A percentile compares a stretch with the other conserved stretches of the same genome.
These are phyloP conservation scores for Candida multigemmis DNA, from an alignment of 805 yeast genomes.

Conservation along the genomic window DNA sequence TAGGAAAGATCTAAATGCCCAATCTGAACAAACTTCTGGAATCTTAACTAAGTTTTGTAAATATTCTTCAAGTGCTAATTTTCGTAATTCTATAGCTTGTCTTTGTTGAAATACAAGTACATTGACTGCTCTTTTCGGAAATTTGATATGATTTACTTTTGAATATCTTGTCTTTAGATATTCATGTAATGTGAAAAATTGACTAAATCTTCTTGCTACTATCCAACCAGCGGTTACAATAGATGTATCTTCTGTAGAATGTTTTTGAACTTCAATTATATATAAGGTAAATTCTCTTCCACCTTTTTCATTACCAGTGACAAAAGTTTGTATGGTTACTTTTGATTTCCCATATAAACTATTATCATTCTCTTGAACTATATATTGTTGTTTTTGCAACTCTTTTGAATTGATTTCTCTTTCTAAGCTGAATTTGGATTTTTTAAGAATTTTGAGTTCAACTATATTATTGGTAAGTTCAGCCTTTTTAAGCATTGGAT, in stretches of 20 bases:
- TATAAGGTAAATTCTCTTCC: constrained; percentile 61
- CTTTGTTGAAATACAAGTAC: constrained; percentile 66
- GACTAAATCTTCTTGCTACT: constrained; percentile 83
- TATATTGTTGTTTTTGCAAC: constrained; percentile 67
- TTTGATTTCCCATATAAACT: constrained; percentile 61
- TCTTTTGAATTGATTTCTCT: constrained; percentile 71
- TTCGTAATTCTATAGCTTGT: constrained; percentile 56
- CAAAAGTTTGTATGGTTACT: constrained; percentile 43
- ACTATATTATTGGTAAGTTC: constrained; percentile 70
- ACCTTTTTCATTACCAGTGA: constrained; percentile 43
- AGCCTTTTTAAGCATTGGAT: constrained; percentile 68
- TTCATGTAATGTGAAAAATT: constrained; percentile 65
- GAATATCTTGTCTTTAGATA: constrained; percentile 49
- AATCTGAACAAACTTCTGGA: constrained; percentile 66
- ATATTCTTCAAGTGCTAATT: constrained; percentile 52
- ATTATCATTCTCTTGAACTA: constrained; percentile 76
- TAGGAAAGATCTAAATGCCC: constrained; percentile 64
- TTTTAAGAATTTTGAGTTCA: constrained; percentile 58
- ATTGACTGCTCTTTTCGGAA: constrained; percentile 51
- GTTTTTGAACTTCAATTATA: constrained; percentile 65
- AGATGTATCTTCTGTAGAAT: constrained; percentile 28
- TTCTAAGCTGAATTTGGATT: constrained; percentile 57
- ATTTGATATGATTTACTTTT: constrained; percentile 37
- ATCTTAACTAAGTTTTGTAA: constrained; percentile 46
- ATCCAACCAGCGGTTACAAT: constrained; percentile 70